phyloP scores from a whole-genome alignment of 2,329 filamentous ascomycete species.

The Neonectria hederae region DNA sequence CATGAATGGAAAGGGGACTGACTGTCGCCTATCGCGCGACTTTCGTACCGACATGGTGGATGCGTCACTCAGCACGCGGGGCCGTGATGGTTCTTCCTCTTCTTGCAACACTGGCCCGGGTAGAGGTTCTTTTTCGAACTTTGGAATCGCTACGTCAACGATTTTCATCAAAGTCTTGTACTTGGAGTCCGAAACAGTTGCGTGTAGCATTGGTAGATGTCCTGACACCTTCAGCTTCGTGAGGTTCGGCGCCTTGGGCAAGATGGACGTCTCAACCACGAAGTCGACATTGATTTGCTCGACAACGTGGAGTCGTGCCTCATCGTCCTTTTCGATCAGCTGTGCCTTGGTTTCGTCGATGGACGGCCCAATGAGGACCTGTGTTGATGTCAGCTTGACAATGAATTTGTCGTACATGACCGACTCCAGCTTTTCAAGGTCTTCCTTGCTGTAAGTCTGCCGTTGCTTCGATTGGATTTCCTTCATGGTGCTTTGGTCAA shows the following conservation, averaged over 20 bases:
- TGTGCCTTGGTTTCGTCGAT: constrained; percentile 90
- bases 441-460: constrained; percentile 86
- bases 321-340: constrained; percentile 72
- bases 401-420: constrained; percentile 98
- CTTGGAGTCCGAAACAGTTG: constrained; percentile 90
- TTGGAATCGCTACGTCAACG: constrained; percentile 94
- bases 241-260: constrained; percentile 94
- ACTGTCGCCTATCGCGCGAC: constrained; percentile 64
- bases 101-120: constrained; percentile 42
- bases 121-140: constrained; percentile 64
- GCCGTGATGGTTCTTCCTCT: constrained; percentile 46
- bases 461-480: constrained; percentile 92
- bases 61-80: constrained; percentile 56
- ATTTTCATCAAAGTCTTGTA: constrained; percentile 98
- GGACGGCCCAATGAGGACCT: constrained; percentile 93
- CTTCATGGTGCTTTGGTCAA: constrained; percentile 88
- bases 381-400: constrained; percentile 91
- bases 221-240: constrained; percentile 93
- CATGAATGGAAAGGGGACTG: constrained; percentile 78
- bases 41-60: constrained; percentile 58
- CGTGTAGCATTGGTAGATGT: constrained; percentile 90
- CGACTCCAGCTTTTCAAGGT: constrained; percentile 86
- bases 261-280: constrained; percentile 92
- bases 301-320: constrained; percentile 84
- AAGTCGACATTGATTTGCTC: constrained; percentile 99